Percentiles rank a stretch among this genome's conserved stretches.
phyloP scores from a whole-genome alignment of 768 basidiomycete genomes.

The Termitomyces sp. region DNA sequence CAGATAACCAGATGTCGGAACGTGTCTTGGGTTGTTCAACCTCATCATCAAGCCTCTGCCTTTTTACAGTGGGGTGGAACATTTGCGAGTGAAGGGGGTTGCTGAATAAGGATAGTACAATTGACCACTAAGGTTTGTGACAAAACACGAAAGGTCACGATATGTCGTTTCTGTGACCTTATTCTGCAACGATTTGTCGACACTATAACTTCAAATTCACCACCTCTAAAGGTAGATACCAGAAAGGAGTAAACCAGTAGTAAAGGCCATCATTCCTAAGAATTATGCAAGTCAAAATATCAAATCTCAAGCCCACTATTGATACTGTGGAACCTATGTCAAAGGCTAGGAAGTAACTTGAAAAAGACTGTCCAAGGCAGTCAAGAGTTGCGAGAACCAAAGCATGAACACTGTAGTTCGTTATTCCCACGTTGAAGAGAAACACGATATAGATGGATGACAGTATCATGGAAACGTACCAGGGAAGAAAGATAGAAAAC shows the following conservation, averaged over 20 bases:
- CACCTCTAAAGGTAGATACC: too few relatives aligned
- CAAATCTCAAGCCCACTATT: too few relatives aligned
- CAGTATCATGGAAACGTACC: neutral
- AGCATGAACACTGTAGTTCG: neutral
- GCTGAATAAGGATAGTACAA: too few relatives aligned
- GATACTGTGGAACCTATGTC: too few relatives aligned
- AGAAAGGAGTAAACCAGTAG: neutral
- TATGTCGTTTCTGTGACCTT: neutral
- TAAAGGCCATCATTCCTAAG: neutral
- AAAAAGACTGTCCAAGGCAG: too few relatives aligned
- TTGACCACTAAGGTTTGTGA: neutral
- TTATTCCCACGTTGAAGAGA: neutral
- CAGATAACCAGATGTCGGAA: neutral
- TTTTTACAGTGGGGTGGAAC: neutral
- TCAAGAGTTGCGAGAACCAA: neutral
- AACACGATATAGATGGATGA: too few relatives aligned
- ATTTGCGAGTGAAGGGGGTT: neutral
- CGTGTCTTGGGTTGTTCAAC: neutral
- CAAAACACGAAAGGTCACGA: neutral
- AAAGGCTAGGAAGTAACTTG: too few relatives aligned
- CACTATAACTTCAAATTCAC: too few relatives aligned
- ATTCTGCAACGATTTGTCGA: too few relatives aligned
- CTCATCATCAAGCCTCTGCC: neutral
- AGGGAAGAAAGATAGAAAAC: neutral
- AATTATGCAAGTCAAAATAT: too few relatives aligned